Percentiles rank a stretch among this genome's conserved stretches.
These are phyloP conservation scores for Echinosphaeria canescens DNA, from an alignment of 2,329 filamentous ascomycete genomes.

Conservation along the genomic window DNA sequence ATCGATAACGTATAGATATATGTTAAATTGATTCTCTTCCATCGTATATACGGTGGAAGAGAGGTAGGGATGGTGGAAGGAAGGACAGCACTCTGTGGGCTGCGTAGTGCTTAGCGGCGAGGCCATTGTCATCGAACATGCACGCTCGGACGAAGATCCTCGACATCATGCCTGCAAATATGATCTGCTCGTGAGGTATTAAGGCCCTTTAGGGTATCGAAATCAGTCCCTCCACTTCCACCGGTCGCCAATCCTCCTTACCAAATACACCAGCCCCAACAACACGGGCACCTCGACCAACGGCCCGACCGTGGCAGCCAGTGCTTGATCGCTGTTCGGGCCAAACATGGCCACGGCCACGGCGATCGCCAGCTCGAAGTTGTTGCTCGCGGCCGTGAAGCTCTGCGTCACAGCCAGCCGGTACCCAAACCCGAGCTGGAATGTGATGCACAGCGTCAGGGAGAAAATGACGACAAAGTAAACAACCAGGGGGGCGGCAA, in stretches of 20 bases:
- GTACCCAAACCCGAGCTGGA: constrained; percentile 51
- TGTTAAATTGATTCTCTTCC: too few relatives aligned
- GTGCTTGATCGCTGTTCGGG: constrained; percentile 53
- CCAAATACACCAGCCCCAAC: constrained; percentile 53
- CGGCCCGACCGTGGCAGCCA: constrained; percentile 68
- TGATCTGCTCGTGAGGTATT: too few relatives aligned
- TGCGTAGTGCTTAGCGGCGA: too few relatives aligned
- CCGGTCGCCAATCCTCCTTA: constrained; percentile 33
- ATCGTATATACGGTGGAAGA: too few relatives aligned
- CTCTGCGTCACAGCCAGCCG: constrained; percentile 52
- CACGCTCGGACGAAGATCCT: too few relatives aligned
- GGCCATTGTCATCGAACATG: too few relatives aligned
- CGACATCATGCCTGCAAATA: too few relatives aligned
- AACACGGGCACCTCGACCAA: constrained; percentile 75
- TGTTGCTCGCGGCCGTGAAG: constrained; percentile 81
- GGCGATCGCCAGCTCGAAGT: constrained; percentile 82
- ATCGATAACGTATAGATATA: too few relatives aligned
- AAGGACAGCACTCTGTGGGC: too few relatives aligned
- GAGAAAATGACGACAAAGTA: constrained; percentile 66
- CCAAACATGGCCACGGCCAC: constrained; percentile 71
- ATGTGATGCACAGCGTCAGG: constrained; percentile 36
- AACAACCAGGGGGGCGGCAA: constrained; percentile 59
- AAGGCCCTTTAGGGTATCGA: too few relatives aligned
- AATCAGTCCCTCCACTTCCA: constrained; percentile 26
- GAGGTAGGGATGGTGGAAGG: too few relatives aligned